Evolutionary conservation across 176 grass and related monocot species (phyloP).

Genomic region (Sorghum bicolor): DNA sequence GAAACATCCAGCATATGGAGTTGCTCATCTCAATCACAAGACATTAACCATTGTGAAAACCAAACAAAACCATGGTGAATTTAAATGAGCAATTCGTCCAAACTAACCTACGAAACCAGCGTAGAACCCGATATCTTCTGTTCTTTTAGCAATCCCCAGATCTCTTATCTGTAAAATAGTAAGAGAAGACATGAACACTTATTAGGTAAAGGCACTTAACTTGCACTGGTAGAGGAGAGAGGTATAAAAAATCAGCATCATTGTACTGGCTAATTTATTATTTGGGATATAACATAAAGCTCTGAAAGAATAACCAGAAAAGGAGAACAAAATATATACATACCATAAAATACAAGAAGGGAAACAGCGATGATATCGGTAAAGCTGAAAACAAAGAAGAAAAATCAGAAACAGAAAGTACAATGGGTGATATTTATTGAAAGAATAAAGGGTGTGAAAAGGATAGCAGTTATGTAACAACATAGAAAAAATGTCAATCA

Average conservation of each 20-base stretch:
- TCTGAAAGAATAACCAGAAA: background rate
- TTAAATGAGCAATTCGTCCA: background rate
- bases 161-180: constrained; percentile 72
- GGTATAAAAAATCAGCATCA: background rate
- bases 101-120: constrained; percentile 88
- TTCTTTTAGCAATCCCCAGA: constrained; percentile 71
- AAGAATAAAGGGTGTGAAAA: background rate
- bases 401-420: constrained; percentile 5
- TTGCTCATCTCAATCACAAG: background rate
- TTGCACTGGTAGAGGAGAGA: background rate
- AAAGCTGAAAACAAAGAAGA: constrained; percentile 52
- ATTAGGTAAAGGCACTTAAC: constrained; percentile 2
- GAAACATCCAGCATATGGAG: constrained; percentile 32
- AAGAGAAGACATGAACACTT: background rate
- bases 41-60: background rate
- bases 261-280: background rate
- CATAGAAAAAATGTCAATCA: background rate
- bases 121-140: constrained; percentile 99
- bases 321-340: background rate
- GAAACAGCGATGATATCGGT: constrained; percentile 61
- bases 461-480: background rate
- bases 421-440: background rate
- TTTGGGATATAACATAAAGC: background rate
- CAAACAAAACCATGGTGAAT: background rate
- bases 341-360: constrained; percentile 87